These are phyloP conservation scores for Daldinia sp. DNA, from an alignment of 2,329 filamentous ascomycete species.

Conservation along the genomic window DNA sequence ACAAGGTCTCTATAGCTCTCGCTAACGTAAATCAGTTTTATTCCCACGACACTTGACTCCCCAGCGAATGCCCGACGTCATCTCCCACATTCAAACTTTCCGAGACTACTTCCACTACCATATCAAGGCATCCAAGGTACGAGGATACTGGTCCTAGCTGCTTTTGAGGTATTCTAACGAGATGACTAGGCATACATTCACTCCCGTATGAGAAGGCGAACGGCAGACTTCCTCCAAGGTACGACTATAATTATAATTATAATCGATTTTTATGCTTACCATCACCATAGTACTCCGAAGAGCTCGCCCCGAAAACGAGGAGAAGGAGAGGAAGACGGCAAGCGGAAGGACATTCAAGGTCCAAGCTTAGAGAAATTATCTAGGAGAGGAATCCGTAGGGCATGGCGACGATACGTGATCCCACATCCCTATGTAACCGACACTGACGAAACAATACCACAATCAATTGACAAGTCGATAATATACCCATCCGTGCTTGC, in stretches of 20 bases:
- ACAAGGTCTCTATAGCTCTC: neutral
- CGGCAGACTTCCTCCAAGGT: constrained; percentile 98
- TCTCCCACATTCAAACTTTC: constrained; percentile 99
- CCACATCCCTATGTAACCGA: constrained; percentile 13
- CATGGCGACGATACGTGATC: neutral
- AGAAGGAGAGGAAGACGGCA: constrained; percentile 97
- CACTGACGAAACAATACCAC: constrained; percentile 23
- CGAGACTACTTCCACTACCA: constrained; percentile 99
- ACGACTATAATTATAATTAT: constrained; percentile 49
- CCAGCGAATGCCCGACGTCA: constrained; percentile 91
- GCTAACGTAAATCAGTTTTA: constrained; percentile 68
- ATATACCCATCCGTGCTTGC: neutral
- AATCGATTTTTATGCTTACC: constrained; percentile 27
- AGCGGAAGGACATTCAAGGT: constrained; percentile 90
- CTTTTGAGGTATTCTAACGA: constrained; percentile 15
- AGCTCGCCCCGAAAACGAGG: constrained; percentile 92
- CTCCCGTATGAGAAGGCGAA: constrained; percentile 96
- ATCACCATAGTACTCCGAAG: constrained; percentile 80
- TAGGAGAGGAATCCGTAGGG: neutral
- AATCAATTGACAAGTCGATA: constrained; percentile 18
- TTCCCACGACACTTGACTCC: constrained; percentile 94
- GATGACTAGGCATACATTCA: constrained; percentile 84
- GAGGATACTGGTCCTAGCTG: neutral
- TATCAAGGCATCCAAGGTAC: constrained; percentile 95
- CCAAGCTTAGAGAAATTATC: constrained; percentile 31